Evolutionary conservation across 768 basidiomycete genomes (phyloP).

Genomic region (Termitomyces sp.): DNA sequence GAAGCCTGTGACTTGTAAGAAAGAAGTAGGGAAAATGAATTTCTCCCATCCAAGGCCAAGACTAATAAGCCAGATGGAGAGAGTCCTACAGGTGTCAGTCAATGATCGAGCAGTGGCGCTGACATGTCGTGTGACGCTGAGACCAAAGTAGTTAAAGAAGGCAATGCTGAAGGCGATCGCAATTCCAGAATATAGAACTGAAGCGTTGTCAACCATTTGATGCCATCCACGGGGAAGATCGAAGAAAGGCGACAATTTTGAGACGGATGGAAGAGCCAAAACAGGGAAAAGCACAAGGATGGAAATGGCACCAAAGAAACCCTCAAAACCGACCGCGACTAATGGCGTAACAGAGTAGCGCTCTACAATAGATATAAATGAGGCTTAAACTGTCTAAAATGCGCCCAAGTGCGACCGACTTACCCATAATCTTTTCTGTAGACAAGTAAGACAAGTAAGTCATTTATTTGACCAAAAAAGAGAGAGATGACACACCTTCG

Average conservation of each 20-base stretch:
- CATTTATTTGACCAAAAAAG: not conserved
- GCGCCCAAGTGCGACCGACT: conserved; percentile 3
- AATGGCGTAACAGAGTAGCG: conserved; percentile 83
- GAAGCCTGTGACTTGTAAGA: conserved; percentile 83
- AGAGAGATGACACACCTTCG: conserved; percentile 13
- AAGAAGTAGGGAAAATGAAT: conserved; percentile 72
- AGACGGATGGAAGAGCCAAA: conserved; percentile 63
- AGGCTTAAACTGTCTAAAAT: not conserved
- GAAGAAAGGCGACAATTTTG: conserved; percentile 66
- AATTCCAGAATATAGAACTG: conserved; percentile 60
- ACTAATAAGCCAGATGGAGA: conserved; percentile 94
- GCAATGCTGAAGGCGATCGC: conserved; percentile 75
- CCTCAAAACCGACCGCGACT: conserved; percentile 92
- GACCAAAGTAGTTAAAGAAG: conserved; percentile 84
- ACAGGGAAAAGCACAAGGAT: conserved; percentile 78
- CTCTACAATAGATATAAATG: conserved; percentile 20
- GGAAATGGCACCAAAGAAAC: conserved; percentile 81
- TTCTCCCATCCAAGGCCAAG: conserved; percentile 88
- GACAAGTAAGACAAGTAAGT: conserved; percentile 10
- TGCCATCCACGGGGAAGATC: conserved; percentile 86
- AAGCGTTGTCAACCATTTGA: conserved; percentile 78
- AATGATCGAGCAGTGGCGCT: conserved; percentile 89
- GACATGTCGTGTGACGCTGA: conserved; percentile 89
- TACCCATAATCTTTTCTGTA: conserved; percentile 83
- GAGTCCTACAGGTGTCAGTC: conserved; percentile 92